Evolutionary conservation across 306 rosid species (phyloP).

Genomic region (Geum urbanum): DNA sequence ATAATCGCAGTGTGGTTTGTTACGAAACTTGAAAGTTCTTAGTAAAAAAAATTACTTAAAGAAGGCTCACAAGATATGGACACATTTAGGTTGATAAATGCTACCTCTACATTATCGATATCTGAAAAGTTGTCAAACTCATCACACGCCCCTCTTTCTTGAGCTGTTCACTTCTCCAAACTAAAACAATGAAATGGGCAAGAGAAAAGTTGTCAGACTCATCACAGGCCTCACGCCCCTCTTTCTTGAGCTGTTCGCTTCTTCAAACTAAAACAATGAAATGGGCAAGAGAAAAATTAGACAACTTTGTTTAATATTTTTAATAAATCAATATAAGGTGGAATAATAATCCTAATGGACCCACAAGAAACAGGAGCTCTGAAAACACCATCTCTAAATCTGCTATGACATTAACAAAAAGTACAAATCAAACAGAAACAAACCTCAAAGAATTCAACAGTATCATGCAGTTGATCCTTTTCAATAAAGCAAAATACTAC

Average conservation of each 20-base stretch:
- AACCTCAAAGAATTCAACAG: neutral
- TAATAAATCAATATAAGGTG: neutral
- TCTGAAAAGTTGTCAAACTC: conserved; percentile 28
- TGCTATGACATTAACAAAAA: neutral
- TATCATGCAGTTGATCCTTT: neutral
- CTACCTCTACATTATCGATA: conserved; percentile 33
- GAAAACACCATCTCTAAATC: neutral
- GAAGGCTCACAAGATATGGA: neutral
- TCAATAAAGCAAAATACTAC: neutral
- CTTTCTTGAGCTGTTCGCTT: neutral
- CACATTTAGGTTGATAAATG: neutral
- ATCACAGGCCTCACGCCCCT: conserved; percentile 13
- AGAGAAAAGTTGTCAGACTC: conserved; percentile 25
- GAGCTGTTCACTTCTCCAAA: neutral
- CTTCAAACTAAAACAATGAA: conserved; percentile 9
- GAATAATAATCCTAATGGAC: neutral
- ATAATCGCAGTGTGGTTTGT: neutral
- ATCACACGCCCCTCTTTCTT: conserved; percentile 5
- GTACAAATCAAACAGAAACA: neutral
- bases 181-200: conserved; percentile 5
- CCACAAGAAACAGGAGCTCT: neutral
- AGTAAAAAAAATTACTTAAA: neutral
- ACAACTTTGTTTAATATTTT: no score
- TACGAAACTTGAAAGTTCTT: neutral
- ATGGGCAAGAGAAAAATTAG: conserved; percentile 19